These are phyloP conservation scores for Thyridium curvatum DNA, from an alignment of 2,329 filamentous ascomycete species.

Conservation along the genomic window DNA sequence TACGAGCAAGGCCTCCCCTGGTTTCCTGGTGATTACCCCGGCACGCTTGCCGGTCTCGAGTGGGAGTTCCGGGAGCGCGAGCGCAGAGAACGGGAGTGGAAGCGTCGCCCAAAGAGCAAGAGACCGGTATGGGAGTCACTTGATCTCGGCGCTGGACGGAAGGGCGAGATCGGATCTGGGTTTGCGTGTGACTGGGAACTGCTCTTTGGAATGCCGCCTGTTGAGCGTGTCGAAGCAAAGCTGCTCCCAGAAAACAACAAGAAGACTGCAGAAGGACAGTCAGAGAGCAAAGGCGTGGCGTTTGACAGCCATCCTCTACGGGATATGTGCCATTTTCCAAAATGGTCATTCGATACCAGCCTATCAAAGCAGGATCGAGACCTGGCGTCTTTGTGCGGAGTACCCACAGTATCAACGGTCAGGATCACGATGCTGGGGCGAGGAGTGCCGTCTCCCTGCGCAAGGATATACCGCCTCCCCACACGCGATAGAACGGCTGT, in stretches of 20 bases:
- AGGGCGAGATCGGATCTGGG: slow-evolving; percentile 76
- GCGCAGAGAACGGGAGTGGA: slow-evolving; percentile 49
- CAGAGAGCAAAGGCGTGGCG: slow-evolving; percentile 26
- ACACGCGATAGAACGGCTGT: slow-evolving; percentile 15
- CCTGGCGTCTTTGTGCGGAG: no score
- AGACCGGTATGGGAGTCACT: slow-evolving; percentile 68
- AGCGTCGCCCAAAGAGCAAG: slow-evolving; percentile 74
- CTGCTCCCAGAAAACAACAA: slow-evolving; percentile 7
- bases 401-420: slow-evolving; percentile 51
- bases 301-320: no score
- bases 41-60: slow-evolving; percentile 67
- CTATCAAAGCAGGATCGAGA: no score
- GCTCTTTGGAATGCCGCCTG: slow-evolving; percentile 40
- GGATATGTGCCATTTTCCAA: no score
- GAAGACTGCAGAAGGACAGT: slow-evolving; percentile 10
- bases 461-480: slow-evolving; percentile 85
- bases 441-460: slow-evolving; percentile 64
- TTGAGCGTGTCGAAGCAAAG: slow-evolving; percentile 6
- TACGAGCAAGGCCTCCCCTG: slow-evolving; percentile 75
- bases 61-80: slow-evolving; percentile 59
- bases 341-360: no score
- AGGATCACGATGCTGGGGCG: slow-evolving; percentile 61
- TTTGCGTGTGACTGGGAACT: slow-evolving; percentile 80
- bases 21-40: slow-evolving; percentile 82
- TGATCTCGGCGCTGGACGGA: slow-evolving; percentile 65